Evolutionary conservation across 1,139 yeast genomes (phyloP).

Genomic region (Hyphopichia burtonii): DNA sequence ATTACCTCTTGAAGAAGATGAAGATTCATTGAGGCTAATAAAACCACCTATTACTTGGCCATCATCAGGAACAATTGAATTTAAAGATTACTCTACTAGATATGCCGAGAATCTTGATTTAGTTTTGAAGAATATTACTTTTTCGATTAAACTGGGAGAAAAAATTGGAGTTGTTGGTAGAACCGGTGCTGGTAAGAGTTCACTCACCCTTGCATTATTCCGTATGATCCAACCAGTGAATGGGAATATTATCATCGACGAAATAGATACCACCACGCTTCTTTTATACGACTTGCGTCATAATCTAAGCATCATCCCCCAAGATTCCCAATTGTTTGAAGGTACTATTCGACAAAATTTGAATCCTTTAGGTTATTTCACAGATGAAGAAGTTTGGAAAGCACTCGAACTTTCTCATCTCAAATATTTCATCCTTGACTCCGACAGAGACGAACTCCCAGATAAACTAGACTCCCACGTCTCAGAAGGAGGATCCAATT

Average conservation of each 20-base stretch:
- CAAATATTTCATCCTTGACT: slow-evolving; percentile 41
- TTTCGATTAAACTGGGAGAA: slow-evolving; percentile 57
- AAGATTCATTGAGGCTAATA: slow-evolving; percentile 26
- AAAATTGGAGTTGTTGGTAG: slow-evolving; percentile 83
- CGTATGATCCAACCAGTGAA: slow-evolving; percentile 64
- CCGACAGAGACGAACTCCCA: slow-evolving; percentile 24
- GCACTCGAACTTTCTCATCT: slow-evolving; percentile 55
- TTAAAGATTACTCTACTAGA: slow-evolving; percentile 60
- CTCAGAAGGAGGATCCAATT: slow-evolving; percentile 68
- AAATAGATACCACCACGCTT: slow-evolving; percentile 43
- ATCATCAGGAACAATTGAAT: slow-evolving; percentile 50
- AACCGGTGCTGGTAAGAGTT: slow-evolving; percentile 84
- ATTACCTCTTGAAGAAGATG: slow-evolving; percentile 56
- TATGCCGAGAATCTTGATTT: slow-evolving; percentile 61
- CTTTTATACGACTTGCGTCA: slow-evolving; percentile 53
- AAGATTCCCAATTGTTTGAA: slow-evolving; percentile 65
- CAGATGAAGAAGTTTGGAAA: slow-evolving; percentile 55
- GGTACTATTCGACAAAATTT: slow-evolving; percentile 61
- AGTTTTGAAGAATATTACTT: slow-evolving; percentile 52
- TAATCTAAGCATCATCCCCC: slow-evolving; percentile 63
- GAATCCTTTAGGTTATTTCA: slow-evolving; percentile 54
- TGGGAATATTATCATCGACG: slow-evolving; percentile 53
- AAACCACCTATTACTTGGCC: slow-evolving; percentile 57
- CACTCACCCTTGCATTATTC: slow-evolving; percentile 70
- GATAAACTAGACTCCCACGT: slow-evolving; percentile 44